Evolutionary conservation across 495 filamentous ascomycete genomes (phyloP), one percentile per base, ranked within the genome.

Genomic region (Neurospora sp.): DNA sequence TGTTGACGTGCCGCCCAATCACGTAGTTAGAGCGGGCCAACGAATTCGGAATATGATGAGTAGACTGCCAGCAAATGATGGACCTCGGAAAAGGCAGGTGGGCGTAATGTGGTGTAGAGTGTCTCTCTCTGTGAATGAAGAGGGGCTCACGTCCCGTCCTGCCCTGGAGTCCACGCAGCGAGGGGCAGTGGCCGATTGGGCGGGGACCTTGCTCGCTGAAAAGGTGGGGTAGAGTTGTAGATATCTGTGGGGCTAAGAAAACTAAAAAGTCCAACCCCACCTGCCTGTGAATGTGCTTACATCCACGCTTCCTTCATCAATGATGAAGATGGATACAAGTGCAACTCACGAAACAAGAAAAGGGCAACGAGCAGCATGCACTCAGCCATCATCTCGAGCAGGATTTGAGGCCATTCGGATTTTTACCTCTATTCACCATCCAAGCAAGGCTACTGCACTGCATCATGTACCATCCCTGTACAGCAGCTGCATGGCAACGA

Each of bases 401-500:
- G 48, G 48, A 37, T 35, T 31, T 1, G 22, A 14, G 6, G 22
- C 5, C 22, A 27, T 61, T 31, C n/a, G 5, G 4, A 14, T 31
- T 59, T 59, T 14, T 1, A 16, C 12, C 1, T 61, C 6, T 35
- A 35, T 35, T 7, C 27, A 35, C 8, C 14, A 35, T 17, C 53
- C 53, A 35, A 16, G 31, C 27, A 65, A 8, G 27, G 53, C 53
- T 65, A 35, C 53, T 35, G 53, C 70, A 68, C 31, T 31, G 27
- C 53, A 65, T 65, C 53, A 31, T 35, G 53, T 65, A 65, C 27
- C 53, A 61, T 61, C 53, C 39, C 1, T 71, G 69, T 17, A 48
- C 69, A 42, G 70, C 45, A 69, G 48, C 70, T 71, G 70, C 70
- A 71, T 68, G 70, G 70, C 45, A 71, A 37, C 27, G 27, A 61